Conservation (phyloP, 2,329 filamentous ascomycete species). For the Colletotrichum sojae region DNA sequence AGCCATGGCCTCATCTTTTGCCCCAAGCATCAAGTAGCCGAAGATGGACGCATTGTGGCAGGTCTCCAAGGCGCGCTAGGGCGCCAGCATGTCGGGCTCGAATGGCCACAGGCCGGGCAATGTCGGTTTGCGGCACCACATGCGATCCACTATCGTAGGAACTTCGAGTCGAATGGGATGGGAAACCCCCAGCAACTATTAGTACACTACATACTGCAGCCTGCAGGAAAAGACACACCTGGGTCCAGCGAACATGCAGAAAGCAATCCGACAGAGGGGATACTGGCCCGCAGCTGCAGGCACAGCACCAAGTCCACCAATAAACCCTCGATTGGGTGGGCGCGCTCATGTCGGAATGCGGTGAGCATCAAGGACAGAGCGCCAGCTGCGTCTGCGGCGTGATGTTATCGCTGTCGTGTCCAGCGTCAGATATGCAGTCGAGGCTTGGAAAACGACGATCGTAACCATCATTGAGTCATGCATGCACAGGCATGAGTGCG, state of each 20-base stretch:
- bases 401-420: slow-evolving; percentile 3
- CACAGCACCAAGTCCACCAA: slow-evolving; percentile 26
- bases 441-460: slow-evolving; percentile 21
- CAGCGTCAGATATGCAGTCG: slow-evolving; percentile 17
- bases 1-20: slow-evolving; percentile 9
- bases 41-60: slow-evolving; percentile 18
- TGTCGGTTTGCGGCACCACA: slow-evolving; percentile 15
- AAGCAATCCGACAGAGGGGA: slow-evolving; percentile 37
- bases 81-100: slow-evolving; percentile 8
- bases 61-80: slow-evolving; percentile 10
- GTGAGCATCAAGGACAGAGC: slow-evolving; percentile 22
- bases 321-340: slow-evolving; percentile 23
- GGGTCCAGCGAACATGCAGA: slow-evolving; percentile 16
- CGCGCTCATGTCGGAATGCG: slow-evolving; percentile 24
- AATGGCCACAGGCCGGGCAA: background rate
- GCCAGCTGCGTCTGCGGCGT: slow-evolving; percentile 12
- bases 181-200: background rate
- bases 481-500: slow-evolving; percentile 1
- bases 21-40: slow-evolving; percentile 1
- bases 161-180: background rate
- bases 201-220: background rate
- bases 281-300: slow-evolving; percentile 35
- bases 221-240: slow-evolving; percentile 2
- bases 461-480: slow-evolving; percentile 31
- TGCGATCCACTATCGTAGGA: slow-evolving; percentile 27